phyloP scores from a whole-genome alignment of 2,329 filamentous ascomycete species.

The Cryphonectria nitschkei region DNA sequence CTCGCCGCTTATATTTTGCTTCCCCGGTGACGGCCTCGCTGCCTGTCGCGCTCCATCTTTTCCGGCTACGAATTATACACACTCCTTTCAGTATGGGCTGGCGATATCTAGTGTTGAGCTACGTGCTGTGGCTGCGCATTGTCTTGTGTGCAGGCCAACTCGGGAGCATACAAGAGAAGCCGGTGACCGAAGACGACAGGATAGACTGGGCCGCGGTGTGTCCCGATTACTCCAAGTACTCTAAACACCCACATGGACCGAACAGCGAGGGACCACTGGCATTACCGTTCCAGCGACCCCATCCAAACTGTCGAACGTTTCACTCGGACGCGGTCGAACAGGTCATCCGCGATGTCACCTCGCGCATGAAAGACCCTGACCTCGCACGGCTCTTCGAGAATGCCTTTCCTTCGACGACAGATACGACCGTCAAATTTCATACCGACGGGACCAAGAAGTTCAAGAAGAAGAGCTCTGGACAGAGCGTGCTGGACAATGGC shows the following conservation, averaged over 20 bases:
- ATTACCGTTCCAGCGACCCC: constrained; percentile 86
- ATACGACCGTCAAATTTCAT: constrained; percentile 90
- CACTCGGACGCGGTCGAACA: constrained; percentile 83
- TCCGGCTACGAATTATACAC: neutral
- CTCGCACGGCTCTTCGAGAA: constrained; percentile 94
- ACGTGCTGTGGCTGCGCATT: constrained; percentile 5
- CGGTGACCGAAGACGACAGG: constrained; percentile 38
- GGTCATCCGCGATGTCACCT: constrained; percentile 81
- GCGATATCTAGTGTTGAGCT: constrained; percentile 9
- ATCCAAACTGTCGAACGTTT: constrained; percentile 83
- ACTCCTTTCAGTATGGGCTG: constrained; percentile 13
- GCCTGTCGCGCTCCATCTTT: neutral
- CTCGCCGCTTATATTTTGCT: constrained; percentile 5
- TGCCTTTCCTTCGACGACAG: constrained; percentile 87
- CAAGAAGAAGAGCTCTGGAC: constrained; percentile 43
- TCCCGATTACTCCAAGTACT: constrained; percentile 67
- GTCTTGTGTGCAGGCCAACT: constrained; percentile 12
- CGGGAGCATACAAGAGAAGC: constrained; percentile 35
- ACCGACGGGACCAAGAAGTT: constrained; percentile 58
- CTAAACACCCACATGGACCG: constrained; percentile 65
- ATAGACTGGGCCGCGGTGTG: constrained; percentile 49
- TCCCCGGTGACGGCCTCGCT: neutral
- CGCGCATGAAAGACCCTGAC: constrained; percentile 80
- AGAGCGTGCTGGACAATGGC: constrained; percentile 50
- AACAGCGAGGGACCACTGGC: constrained; percentile 77